These are phyloP conservation scores for Pichia inconspicua DNA, from an alignment of 1,139 yeast species.

Conservation along the genomic window DNA sequence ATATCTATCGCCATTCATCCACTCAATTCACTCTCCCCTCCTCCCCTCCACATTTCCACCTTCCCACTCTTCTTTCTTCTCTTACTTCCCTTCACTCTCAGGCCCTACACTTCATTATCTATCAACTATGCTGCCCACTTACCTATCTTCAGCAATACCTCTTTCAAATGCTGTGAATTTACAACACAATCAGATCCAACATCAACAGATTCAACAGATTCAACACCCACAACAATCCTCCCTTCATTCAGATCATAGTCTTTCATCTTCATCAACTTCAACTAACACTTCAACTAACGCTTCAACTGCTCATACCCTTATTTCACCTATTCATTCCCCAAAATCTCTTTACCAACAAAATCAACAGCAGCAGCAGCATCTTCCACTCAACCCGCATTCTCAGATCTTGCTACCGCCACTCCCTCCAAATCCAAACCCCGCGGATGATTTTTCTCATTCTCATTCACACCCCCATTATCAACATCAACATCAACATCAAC, in stretches of 20 bases:
- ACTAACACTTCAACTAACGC: neutral
- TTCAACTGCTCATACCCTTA: neutral
- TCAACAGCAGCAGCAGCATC: neutral
- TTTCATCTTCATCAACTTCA: neutral
- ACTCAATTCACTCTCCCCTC: neutral
- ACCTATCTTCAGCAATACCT: constrained; percentile 5
- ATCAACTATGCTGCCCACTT: neutral
- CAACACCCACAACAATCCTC: neutral
- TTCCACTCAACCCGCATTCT: neutral
- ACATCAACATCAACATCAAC: too few species aligned
- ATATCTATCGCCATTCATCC: too few species aligned
- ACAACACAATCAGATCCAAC: constrained; percentile 6
- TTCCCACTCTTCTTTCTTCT: neutral
- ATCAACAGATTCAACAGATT: too few species aligned
- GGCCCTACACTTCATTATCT: neutral
- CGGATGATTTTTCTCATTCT: neutral
- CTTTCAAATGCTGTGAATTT: constrained; percentile 10
- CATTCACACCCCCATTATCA: neutral
- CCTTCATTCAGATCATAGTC: neutral
- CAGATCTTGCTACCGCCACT: neutral
- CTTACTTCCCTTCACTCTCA: neutral
- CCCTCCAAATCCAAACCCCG: neutral
- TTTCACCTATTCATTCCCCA: neutral
- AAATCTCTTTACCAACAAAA: neutral
- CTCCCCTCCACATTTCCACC: too few species aligned